These are phyloP conservation scores for Suaeda aralocaspica DNA, from an alignment of 148 eudicot species.

Conservation along the genomic window DNA sequence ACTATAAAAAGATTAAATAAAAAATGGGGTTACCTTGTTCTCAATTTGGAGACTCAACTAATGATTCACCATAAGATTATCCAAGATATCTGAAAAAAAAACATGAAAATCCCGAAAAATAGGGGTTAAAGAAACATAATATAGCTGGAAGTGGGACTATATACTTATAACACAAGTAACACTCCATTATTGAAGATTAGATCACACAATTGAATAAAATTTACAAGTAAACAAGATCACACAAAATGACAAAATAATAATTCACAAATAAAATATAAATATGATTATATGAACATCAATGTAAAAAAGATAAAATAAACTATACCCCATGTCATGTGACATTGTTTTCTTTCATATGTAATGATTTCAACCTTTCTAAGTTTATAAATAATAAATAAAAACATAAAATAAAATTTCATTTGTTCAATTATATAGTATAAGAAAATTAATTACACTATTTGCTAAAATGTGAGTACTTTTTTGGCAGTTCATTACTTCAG, in stretches of 20 bases:
- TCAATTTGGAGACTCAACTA: slow-evolving; percentile 46
- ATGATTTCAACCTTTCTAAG: slow-evolving; percentile 26
- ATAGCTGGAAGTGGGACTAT: slow-evolving; percentile 25
- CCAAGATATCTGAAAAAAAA: slow-evolving; percentile 28
- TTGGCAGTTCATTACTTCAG: slow-evolving; percentile 25
- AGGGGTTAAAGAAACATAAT: slow-evolving; percentile 22
- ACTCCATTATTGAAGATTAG: slow-evolving; percentile 20
- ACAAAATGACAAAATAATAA: slow-evolving; percentile 37
- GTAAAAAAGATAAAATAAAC: slow-evolving; percentile 3
- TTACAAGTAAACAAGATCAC: slow-evolving; percentile 21
- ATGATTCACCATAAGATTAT: slow-evolving; percentile 58
- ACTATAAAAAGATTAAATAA: slow-evolving; percentile 23
- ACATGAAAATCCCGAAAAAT: slow-evolving; percentile 8
- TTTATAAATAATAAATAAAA: too few relatives aligned
- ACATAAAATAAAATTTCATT: too few relatives aligned
- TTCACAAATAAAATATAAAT: neutral
- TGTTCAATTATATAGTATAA: too few relatives aligned
- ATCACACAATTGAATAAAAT: slow-evolving; percentile 24
- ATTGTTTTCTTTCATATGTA: slow-evolving; percentile 28
- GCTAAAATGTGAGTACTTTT: slow-evolving; percentile 11
- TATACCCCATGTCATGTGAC: slow-evolving; percentile 37
- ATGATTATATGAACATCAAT: slow-evolving; percentile 10
- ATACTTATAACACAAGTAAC: too few relatives aligned
- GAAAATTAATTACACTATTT: too few relatives aligned
- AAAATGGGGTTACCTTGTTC: slow-evolving; percentile 49